Conservation (phyloP, 2,329 filamentous ascomycete species). For the Beauveria varroae region DNA sequence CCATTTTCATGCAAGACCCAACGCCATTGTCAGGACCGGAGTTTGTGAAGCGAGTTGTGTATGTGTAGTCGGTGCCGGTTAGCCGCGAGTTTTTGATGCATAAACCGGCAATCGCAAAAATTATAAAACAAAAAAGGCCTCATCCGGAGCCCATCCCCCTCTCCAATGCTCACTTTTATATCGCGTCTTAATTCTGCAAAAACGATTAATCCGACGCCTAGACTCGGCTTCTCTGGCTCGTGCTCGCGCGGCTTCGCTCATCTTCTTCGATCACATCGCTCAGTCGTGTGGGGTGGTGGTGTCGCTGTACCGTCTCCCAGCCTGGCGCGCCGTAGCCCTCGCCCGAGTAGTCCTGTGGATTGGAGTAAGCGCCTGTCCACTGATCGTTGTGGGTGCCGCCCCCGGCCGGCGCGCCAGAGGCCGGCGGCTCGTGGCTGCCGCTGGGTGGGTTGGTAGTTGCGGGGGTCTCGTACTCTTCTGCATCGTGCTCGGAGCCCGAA, state of each 20-base stretch:
- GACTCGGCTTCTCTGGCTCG: slow-evolving; percentile 50
- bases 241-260: slow-evolving; percentile 68
- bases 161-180: background rate
- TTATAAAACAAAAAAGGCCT: background rate
- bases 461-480: slow-evolving; percentile 52
- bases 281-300: slow-evolving; percentile 80
- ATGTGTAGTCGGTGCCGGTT: background rate
- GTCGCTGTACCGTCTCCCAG: slow-evolving; percentile 70
- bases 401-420: slow-evolving; percentile 20
- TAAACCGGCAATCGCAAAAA: background rate
- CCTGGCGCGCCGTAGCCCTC: slow-evolving; percentile 58
- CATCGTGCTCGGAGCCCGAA: slow-evolving; percentile 42
- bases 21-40: slow-evolving; percentile 1
- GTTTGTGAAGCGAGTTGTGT: background rate
- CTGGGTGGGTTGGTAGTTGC: slow-evolving; percentile 35
- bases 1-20: slow-evolving; percentile 2
- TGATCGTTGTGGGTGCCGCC: slow-evolving; percentile 19
- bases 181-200: background rate
- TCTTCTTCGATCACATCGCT: slow-evolving; percentile 86
- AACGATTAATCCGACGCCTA: slow-evolving; percentile 9
- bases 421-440: slow-evolving; percentile 25
- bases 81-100: background rate
- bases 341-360: slow-evolving; percentile 55
- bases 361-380: slow-evolving; percentile 35
- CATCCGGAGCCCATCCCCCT: background rate